A percentile compares a stretch with the other conserved stretches of the same genome.
These are phyloP conservation scores for Calonectria pseudoturangicola DNA, from an alignment of 2,329 filamentous ascomycete species.

Conservation along the genomic window DNA sequence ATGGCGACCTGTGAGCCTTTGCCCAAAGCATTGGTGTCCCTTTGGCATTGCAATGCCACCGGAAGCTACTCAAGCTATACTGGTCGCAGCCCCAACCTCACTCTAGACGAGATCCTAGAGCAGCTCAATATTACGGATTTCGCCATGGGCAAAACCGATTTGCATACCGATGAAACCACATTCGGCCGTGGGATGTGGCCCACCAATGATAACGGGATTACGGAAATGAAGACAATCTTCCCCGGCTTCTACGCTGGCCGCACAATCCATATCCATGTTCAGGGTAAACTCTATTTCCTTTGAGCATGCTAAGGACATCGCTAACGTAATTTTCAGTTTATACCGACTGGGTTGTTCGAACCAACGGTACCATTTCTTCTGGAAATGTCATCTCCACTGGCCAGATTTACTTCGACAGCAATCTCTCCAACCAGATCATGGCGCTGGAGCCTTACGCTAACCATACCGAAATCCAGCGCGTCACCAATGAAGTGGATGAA, in stretches of 20 bases:
- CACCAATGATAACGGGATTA: neutral
- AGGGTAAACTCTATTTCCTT: neutral
- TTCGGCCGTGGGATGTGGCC: neutral
- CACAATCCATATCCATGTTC: neutral
- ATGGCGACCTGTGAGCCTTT: conserved; percentile 1
- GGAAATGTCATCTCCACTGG: neutral
- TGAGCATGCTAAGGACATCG: neutral
- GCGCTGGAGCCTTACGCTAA: neutral
- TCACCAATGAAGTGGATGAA: neutral
- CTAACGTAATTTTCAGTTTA: neutral
- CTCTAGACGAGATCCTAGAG: neutral
- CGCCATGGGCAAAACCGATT: neutral
- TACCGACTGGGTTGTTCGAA: neutral
- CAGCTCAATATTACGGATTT: conserved; percentile 1
- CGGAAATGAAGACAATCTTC: neutral
- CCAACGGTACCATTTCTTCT: neutral
- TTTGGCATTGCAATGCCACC: neutral
- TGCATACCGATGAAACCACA: neutral
- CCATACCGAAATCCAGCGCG: neutral
- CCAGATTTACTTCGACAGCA: neutral
- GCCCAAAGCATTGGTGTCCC: neutral
- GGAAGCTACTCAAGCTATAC: neutral
- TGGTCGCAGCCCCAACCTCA: neutral
- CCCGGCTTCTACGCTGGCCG: neutral
- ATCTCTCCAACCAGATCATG: neutral